A percentile compares a stretch with the other conserved stretches of the same genome.
phyloP scores from a whole-genome alignment of 2,329 filamentous ascomycete genomes.

The Trichoderma lentiforme region DNA sequence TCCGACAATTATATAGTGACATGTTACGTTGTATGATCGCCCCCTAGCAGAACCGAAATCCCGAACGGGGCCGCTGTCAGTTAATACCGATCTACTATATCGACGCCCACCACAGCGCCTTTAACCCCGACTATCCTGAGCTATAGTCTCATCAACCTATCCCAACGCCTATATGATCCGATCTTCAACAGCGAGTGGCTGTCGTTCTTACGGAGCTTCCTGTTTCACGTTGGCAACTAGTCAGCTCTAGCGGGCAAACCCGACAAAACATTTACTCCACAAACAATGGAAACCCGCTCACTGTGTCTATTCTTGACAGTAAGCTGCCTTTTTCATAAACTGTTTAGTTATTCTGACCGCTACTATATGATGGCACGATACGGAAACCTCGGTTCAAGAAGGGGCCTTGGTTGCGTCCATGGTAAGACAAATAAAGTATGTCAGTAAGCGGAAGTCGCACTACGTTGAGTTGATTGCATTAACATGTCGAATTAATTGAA shows the following conservation, averaged over 20 bases:
- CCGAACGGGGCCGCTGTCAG: not conserved
- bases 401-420: not conserved
- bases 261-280: not conserved
- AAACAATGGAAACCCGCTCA: not conserved
- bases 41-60: not conserved
- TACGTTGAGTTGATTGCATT: not conserved
- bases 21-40: not conserved
- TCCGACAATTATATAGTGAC: not conserved
- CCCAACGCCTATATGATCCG: not conserved
- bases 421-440: not conserved
- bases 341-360: not conserved
- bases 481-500: not conserved
- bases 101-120: not conserved
- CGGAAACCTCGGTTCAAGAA: not conserved
- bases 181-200: not conserved
- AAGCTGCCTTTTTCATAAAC: not conserved
- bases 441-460: not conserved
- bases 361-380: not conserved
- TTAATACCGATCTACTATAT: not conserved
- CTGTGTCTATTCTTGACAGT: not conserved
- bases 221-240: not conserved
- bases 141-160: not conserved
- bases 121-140: not conserved
- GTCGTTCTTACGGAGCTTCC: not conserved
- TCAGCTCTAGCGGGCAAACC: not conserved